Percentiles rank a stretch among this genome's conserved stretches.
These are phyloP conservation scores for Strobilomyces echinocephalus DNA, from an alignment of 768 basidiomycete genomes.

Conservation along the genomic window DNA sequence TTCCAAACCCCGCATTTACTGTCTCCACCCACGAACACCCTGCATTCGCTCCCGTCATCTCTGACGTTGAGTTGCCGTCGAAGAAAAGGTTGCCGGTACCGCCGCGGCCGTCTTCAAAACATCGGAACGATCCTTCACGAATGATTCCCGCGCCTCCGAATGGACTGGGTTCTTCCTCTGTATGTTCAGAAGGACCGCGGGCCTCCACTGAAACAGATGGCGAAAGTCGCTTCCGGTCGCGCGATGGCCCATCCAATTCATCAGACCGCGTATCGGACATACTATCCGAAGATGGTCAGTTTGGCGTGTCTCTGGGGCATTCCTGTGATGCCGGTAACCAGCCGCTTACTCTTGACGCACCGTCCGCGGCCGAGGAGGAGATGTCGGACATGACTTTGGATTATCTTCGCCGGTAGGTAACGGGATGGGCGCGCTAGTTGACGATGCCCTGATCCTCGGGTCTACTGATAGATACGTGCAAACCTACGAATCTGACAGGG, in stretches of 20 bases:
- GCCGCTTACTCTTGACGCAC: background rate
- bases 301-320: background rate
- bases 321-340: background rate
- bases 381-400: constrained; percentile 28
- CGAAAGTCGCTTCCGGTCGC: background rate
- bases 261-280: background rate
- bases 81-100: constrained; percentile 19
- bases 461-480: constrained; percentile 25
- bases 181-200: background rate
- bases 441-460: constrained; percentile 1
- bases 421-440: background rate
- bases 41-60: background rate
- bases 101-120: constrained; percentile 13
- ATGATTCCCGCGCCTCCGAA: background rate
- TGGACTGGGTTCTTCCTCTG: background rate
- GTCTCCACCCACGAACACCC: background rate
- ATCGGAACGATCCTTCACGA: constrained; percentile 5
- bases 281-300: background rate
- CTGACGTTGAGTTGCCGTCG: background rate
- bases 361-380: constrained; percentile 17
- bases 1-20: background rate
- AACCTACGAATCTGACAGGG: constrained; percentile 30
- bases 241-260: background rate
- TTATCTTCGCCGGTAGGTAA: constrained; percentile 28
- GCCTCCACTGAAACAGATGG: constrained; percentile 1